Percentiles rank a stretch among this genome's conserved stretches.
These are phyloP conservation scores for Pythium insidiosum DNA, from an alignment of 352 stramenopile genomes.

Conservation along the genomic window DNA sequence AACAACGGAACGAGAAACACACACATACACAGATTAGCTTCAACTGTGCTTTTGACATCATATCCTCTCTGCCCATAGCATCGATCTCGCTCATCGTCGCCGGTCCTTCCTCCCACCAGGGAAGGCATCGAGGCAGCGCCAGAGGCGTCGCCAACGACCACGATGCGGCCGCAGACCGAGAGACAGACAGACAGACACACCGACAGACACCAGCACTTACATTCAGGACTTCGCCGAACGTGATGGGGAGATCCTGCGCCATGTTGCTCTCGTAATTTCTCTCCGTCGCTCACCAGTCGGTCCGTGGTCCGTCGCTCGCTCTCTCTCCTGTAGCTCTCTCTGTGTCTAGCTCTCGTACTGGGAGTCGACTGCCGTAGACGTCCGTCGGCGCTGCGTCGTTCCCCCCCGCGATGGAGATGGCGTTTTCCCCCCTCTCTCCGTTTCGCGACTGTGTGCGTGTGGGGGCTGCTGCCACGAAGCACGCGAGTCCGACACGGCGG, in stretches of 20 bases:
- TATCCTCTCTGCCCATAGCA: neutral
- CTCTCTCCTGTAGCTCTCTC: no score
- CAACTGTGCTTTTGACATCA: neutral
- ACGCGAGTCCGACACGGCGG: neutral
- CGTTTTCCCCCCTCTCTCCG: slow-evolving; percentile 23
- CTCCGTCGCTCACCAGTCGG: no score
- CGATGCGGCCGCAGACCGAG: neutral
- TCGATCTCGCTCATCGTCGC: no score
- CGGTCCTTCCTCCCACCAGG: no score
- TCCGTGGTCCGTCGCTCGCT: no score
- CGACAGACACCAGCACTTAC: slow-evolving; percentile 59
- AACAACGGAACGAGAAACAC: slow-evolving; percentile 12
- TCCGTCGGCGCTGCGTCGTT: no score
- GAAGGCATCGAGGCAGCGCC: no score
- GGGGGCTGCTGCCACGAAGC: no score
- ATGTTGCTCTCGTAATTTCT: slow-evolving; percentile 46
- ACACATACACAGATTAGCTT: slow-evolving; percentile 4
- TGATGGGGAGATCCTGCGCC: slow-evolving; percentile 86
- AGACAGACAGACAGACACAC: neutral
- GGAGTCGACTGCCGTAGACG: no score
- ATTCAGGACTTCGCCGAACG: slow-evolving; percentile 86
- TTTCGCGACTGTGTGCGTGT: slow-evolving; percentile 71
- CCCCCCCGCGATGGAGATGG: no score
- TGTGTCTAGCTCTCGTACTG: no score
- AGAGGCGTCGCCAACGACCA: no score